Evolutionary conservation across 345 rosid species (phyloP).

Genomic region (Capsella bursapastoris): DNA sequence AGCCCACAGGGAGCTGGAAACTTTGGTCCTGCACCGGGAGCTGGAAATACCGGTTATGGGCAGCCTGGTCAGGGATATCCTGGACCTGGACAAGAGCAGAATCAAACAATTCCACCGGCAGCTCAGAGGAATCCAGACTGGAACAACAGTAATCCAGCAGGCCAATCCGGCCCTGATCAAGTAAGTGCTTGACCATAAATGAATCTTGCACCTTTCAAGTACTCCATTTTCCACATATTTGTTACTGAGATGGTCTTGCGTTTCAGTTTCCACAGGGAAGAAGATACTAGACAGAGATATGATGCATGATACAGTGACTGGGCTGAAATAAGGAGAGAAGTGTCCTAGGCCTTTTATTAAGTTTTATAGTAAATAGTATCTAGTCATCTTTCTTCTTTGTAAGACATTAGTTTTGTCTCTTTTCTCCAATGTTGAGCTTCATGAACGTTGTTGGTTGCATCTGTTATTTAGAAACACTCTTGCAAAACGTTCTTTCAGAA

Average conservation of each 20-base stretch:
- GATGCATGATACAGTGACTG: conserved; percentile 18
- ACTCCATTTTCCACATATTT: neutral
- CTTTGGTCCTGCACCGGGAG: conserved; percentile 39
- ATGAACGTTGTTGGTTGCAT: conserved; percentile 26
- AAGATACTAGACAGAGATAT: conserved; percentile 37
- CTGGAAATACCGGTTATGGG: conserved; percentile 43
- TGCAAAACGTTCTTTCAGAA: neutral
- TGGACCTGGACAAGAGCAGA: conserved; percentile 45
- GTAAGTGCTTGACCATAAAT: conserved; percentile 43
- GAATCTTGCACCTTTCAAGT: neutral
- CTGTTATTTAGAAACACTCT: neutral
- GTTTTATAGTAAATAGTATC: conserved; percentile 36
- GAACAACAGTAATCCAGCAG: conserved; percentile 47
- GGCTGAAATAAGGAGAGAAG: conserved; percentile 30
- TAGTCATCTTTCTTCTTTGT: conserved; percentile 25
- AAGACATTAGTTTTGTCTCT: neutral
- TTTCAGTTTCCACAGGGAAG: conserved; percentile 44
- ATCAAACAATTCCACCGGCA: conserved; percentile 47
- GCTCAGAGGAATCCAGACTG: conserved; percentile 52
- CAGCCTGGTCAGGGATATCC: conserved; percentile 51
- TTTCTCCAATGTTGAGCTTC: neutral
- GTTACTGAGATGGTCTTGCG: conserved; percentile 23
- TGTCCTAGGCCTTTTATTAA: neutral
- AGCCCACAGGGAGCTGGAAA: conserved; percentile 46
- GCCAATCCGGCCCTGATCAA: conserved; percentile 50